A percentile compares a stretch with the other conserved stretches of the same genome.
Conservation (phyloP, 192 early-diverging fungal genomes). For the Gorgonomyces haynaldii region DNA sequence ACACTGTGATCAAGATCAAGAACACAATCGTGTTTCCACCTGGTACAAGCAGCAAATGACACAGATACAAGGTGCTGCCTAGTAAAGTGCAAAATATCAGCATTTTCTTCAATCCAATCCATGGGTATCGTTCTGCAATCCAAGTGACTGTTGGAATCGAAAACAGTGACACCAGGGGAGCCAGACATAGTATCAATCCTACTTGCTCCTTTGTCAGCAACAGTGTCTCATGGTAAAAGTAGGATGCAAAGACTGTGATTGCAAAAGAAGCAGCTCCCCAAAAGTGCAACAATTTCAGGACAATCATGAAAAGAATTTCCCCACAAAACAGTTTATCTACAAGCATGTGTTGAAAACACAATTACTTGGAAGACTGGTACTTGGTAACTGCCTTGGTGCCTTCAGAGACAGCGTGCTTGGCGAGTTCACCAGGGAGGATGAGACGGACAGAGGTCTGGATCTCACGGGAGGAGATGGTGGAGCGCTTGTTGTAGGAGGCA, state of each 20-base stretch:
- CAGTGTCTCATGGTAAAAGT: not conserved
- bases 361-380: slow-evolving; percentile 84
- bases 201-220: not conserved
- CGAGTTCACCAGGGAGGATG: slow-evolving; percentile 84
- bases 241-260: not conserved
- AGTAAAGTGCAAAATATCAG: not conserved
- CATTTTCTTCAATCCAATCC: not conserved
- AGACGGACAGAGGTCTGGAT: slow-evolving; percentile 74
- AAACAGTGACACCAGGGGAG: not conserved
- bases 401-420: slow-evolving; percentile 96
- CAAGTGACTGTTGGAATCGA: not conserved
- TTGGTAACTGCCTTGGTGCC: slow-evolving; percentile 98
- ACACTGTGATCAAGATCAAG: not conserved
- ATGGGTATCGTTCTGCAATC: not conserved
- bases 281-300: not conserved
- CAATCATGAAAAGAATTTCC: not conserved
- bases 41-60: not conserved
- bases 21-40: not conserved
- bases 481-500: slow-evolving; percentile 88
- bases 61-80: not conserved
- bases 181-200: not conserved
- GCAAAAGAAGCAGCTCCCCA: not conserved
- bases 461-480: slow-evolving; percentile 91
- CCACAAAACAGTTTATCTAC: too few relatives aligned
- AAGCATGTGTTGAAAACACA: too few relatives aligned